A percentile compares a stretch with the other conserved stretches of the same genome.
Conservation (phyloP, 192 early-diverging fungal genomes). For the Neocallimastix lanati region DNA sequence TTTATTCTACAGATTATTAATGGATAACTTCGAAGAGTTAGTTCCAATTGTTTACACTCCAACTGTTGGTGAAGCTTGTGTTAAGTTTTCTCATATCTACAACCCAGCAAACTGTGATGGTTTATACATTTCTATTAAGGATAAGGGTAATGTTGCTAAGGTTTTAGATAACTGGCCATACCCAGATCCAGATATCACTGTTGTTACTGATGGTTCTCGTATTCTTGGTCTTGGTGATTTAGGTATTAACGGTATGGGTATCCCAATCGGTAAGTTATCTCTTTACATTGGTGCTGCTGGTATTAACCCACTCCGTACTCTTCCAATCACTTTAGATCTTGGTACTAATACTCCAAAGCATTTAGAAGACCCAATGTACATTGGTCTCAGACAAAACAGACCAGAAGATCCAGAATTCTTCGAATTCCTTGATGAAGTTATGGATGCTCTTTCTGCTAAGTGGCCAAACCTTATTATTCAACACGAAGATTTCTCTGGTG, state of each 20-base stretch:
- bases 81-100: slow-evolving; percentile 74
- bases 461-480: slow-evolving; percentile 78
- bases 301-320: slow-evolving; percentile 63
- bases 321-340: slow-evolving; percentile 82
- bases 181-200: slow-evolving; percentile 50
- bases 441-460: slow-evolving; percentile 39
- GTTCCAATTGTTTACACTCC: slow-evolving; percentile 68
- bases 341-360: slow-evolving; percentile 73
- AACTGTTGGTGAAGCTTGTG: slow-evolving; percentile 68
- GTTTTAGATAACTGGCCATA: slow-evolving; percentile 64
- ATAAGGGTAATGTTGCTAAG: slow-evolving; percentile 52
- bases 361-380: slow-evolving; percentile 73
- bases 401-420: slow-evolving; percentile 50
- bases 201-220: slow-evolving; percentile 85
- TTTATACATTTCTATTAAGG: slow-evolving; percentile 64
- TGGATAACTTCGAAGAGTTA: slow-evolving; percentile 58
- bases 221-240: slow-evolving; percentile 89
- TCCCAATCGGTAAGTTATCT: slow-evolving; percentile 87
- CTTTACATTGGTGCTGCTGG: slow-evolving; percentile 75
- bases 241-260: slow-evolving; percentile 89
- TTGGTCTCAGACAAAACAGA: slow-evolving; percentile 55
- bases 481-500: slow-evolving; percentile 90
- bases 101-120: slow-evolving; percentile 62
- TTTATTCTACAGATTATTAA: slow-evolving; percentile 68
- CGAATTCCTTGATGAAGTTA: slow-evolving; percentile 63